Conservation (phyloP, 305 asterid species). For the Solanum hybrid region DNA sequence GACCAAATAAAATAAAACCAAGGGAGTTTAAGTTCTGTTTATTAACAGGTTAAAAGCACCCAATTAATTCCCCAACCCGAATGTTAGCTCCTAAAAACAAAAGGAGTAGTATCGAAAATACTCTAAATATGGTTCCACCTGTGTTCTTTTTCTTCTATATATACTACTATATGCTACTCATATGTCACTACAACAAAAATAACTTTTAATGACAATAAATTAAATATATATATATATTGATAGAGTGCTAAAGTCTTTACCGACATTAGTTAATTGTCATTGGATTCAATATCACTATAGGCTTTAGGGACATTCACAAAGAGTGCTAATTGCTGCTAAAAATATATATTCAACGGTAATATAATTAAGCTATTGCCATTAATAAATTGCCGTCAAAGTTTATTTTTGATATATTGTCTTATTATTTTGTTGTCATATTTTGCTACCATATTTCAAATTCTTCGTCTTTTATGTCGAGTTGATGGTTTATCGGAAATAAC, state of each 20-base stretch:
- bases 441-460: background rate
- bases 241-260: background rate
- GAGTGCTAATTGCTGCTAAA: background rate
- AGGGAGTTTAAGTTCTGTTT: too few relatives aligned
- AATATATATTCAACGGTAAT: background rate
- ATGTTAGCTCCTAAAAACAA: too few relatives aligned
- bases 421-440: background rate
- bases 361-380: background rate
- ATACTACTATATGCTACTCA: background rate
- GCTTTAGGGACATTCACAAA: background rate
- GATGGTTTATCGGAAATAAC: too few relatives aligned
- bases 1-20: too few relatives aligned
- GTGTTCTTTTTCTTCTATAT: background rate
- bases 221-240: too few relatives aligned
- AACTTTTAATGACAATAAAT: background rate
- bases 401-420: background rate
- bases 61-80: too few relatives aligned
- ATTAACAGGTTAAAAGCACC: too few relatives aligned
- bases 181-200: too few relatives aligned
- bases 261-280: background rate
- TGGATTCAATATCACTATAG: too few relatives aligned
- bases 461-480: background rate
- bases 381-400: too few relatives aligned
- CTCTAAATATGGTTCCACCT: background rate
- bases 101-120: too few relatives aligned